Base-by-base conservation (phyloP, 108 stramenopile genomes). In the Pseudonitzschia multistriata region DNA sequence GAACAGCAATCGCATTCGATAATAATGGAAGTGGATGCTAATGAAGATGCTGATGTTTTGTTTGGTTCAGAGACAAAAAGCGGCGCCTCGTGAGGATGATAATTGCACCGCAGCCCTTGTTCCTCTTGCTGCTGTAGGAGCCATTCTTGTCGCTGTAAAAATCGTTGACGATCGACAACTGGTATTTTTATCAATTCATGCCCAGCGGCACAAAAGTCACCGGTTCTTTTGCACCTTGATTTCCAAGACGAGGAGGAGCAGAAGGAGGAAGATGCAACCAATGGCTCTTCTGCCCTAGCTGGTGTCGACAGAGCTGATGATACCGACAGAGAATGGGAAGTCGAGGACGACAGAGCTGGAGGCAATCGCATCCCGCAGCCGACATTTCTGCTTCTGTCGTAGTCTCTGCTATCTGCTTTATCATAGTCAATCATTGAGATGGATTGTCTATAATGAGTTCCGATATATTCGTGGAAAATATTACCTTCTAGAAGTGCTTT, bases 1-100 rank as follows among this genome's bases (percentile, higher is more conserved):
- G 73, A 74, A 48, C 73, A 74, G 25, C 73, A 74, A 42, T 74
- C 73, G 54, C 73, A 74, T 53, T 74, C 73, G 30, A 74, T 74
- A n/a, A 54, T 49, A 33, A 59, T 45, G 55, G 50, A 24, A 17
- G 8, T 13, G 42, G 13, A 1, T 45, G 42, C 3, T 45, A 17
- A 13, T n/a, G n/a, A n/a, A n/a, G n/a, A n/a, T 10, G 13, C 40
- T 13, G 40, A 42, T 10, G 10, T 13, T 10, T 10, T 13, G 7
- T 13, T 13, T 25, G 21, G 8, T 25, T 22, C 21, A 7, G 7
- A n/a, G 21, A 52, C 24, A 10, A 24, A 25, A 22, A 25, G 2
- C 25, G 50, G 50, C 8, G 22, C 50, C 3, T 52, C 50, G 50
- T 52, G 25, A 5, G 50, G 24, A 30, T 66, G 66, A 19, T 37